Conservation (phyloP, 345 rosid genomes). For the Brassica cretica region DNA sequence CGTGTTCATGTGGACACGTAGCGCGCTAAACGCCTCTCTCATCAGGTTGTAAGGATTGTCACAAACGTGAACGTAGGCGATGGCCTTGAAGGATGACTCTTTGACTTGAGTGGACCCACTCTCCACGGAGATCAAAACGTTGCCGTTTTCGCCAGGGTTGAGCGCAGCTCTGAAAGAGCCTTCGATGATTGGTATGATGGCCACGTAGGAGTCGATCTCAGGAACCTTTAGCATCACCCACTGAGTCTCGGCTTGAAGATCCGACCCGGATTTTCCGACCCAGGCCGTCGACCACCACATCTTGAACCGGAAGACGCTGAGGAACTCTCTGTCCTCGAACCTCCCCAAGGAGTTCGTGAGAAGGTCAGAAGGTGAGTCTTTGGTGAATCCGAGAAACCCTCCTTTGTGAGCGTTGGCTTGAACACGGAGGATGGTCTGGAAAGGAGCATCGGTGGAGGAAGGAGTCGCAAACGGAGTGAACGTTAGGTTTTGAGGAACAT, state of each 20-base stretch:
- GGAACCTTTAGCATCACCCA: conserved; percentile 71
- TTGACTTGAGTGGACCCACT: conserved; percentile 61
- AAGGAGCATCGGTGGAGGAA: conserved; percentile 54
- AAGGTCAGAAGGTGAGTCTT: conserved; percentile 44
- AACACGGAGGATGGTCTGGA: conserved; percentile 53
- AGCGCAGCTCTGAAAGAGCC: conserved; percentile 70
- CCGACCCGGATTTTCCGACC: conserved; percentile 76
- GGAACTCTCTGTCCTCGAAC: conserved; percentile 56
- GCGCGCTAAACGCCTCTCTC: conserved; percentile 71
- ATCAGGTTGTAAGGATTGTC: conserved; percentile 72
- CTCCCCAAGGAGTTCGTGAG: conserved; percentile 62
- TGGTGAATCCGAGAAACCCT: conserved; percentile 67
- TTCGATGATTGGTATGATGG: conserved; percentile 69
- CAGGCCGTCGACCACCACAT: conserved; percentile 94
- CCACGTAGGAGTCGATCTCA: conserved; percentile 54
- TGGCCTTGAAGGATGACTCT: conserved; percentile 55
- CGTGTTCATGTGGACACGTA: conserved; percentile 74
- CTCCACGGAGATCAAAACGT: conserved; percentile 61
- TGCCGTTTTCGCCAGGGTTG: conserved; percentile 58
- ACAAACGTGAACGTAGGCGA: conserved; percentile 75
- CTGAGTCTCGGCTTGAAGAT: conserved; percentile 79
- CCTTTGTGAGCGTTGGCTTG: conserved; percentile 55
- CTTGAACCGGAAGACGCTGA: conserved; percentile 75
- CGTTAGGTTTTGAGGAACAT: conserved; percentile 63
- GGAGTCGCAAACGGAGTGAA: conserved; percentile 52